Evolutionary conservation across 2,329 filamentous ascomycete genomes (phyloP), one percentile per base, ranked within the genome.

Genomic region (Elsinoe necatrix): DNA sequence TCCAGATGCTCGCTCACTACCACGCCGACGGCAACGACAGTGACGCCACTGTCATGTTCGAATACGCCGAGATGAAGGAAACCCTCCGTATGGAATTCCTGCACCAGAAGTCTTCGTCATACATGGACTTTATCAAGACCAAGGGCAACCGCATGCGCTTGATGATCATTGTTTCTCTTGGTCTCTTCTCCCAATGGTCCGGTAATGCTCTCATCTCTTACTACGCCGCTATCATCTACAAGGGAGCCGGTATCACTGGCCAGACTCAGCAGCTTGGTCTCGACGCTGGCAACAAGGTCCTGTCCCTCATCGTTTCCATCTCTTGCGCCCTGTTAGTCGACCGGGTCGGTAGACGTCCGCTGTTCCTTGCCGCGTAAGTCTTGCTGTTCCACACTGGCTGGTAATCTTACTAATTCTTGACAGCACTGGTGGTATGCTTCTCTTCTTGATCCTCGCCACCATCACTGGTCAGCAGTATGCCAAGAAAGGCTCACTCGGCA

Each of bases 131-230:
- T 56, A 70, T 75, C 62, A 68, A 70, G 62, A 78, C 76, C 4
- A 71, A 72, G 21, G 80, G 77, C 37, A 83, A 82, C 65, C 74
- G 79, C 35, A 75, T 77, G 61, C 72, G 80, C 34, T 68, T 81
- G 25, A 64, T 80, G 50, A 80, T 83, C 56, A 68, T 78, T n/a
- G 66, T 81, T 48, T 71, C 73, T 20, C 71, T 78, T 6, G 79
- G 79, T 59, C 69, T 80, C 59, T 82, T 82, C 69, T 77, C 75
- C 7, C 80, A 83, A 60, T 82, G 77, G 77, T 78, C 74, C 55
- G 80, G 79, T 34, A 81, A 80, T 61, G 75, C 73, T 41, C 64
- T 78, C 7, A 72, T 76, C 29, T 73, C 71, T 1, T 77, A 72
- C 65, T 72, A 71, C 61, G 62, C 71, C 37, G 65, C 64, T 31